Conservation (phyloP, 768 basidiomycete species). For the Tricholoma matsutake region DNA sequence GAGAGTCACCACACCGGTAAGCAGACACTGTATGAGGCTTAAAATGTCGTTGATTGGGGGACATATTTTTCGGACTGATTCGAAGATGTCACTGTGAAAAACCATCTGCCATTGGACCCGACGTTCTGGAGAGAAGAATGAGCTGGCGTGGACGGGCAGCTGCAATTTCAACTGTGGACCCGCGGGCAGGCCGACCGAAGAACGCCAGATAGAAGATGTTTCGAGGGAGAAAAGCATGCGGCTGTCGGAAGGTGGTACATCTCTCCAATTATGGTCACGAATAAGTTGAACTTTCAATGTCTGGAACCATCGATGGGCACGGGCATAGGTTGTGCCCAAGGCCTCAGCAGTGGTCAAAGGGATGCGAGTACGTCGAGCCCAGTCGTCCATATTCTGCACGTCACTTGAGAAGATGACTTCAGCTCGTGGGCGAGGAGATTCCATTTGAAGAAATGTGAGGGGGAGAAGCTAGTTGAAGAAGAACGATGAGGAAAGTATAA, state of each 20-base stretch:
- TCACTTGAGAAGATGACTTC: constrained; percentile 79
- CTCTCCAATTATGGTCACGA: constrained; percentile 68
- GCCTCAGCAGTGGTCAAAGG: constrained; percentile 83
- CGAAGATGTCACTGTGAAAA: constrained; percentile 76
- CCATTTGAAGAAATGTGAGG: constrained; percentile 21
- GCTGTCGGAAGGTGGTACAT: constrained; percentile 52
- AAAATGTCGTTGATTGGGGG: constrained; percentile 70
- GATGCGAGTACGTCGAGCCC: constrained; percentile 76
- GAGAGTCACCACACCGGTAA: constrained; percentile 69
- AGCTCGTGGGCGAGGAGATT: constrained; percentile 31
- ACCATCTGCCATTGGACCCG: constrained; percentile 90
- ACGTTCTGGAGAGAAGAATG: constrained; percentile 83
- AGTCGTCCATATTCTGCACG: constrained; percentile 78
- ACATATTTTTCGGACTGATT: constrained; percentile 64
- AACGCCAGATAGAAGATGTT: constrained; percentile 75
- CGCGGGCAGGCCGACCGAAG: constrained; percentile 70
- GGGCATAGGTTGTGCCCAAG: constrained; percentile 75
- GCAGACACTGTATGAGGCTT: constrained; percentile 65
- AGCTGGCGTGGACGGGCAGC: constrained; percentile 74
- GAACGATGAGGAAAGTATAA: neutral
- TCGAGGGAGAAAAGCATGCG: constrained; percentile 81
- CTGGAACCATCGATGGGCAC: constrained; percentile 74
- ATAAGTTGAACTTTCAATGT: constrained; percentile 61
- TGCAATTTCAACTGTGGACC: constrained; percentile 71
- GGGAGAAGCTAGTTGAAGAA: constrained; percentile 1